phyloP scores from a whole-genome alignment of 306 rosid species.

The Glycine latifolia region DNA sequence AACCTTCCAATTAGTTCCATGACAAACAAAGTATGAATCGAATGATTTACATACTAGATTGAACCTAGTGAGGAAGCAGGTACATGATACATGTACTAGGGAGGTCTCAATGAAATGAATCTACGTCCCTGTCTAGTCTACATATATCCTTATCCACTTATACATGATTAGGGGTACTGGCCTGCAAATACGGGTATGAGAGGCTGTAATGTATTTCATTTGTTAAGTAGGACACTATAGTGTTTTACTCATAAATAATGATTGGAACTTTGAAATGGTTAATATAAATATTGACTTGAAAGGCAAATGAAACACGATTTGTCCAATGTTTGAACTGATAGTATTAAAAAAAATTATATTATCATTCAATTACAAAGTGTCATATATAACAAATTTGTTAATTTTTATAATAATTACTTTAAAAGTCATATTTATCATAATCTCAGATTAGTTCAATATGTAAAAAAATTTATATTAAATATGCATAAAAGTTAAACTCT shows the following conservation, averaged over 20 bases:
- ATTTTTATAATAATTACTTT: too few relatives aligned
- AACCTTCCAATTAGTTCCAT: constrained; percentile 45
- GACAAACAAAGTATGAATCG: constrained; percentile 47
- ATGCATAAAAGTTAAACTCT: too few relatives aligned
- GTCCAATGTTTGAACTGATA: too few relatives aligned
- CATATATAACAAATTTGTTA: too few relatives aligned
- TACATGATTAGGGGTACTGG: constrained; percentile 17
- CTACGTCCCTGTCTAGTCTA: constrained; percentile 43
- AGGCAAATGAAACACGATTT: constrained; percentile 25
- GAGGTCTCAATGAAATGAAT: constrained; percentile 54
- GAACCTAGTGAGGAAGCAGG: constrained; percentile 45
- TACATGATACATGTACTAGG: constrained; percentile 42
- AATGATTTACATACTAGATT: constrained; percentile 43
- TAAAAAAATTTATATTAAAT: too few relatives aligned
- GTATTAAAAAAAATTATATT: too few relatives aligned
- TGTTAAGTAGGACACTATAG: not conserved
- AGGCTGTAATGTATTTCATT: not conserved
- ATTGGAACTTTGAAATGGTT: constrained; percentile 4
- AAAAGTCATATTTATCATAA: too few relatives aligned
- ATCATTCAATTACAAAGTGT: too few relatives aligned
- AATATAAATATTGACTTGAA: constrained; percentile 1
- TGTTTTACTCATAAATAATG: not conserved
- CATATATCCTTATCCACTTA: constrained; percentile 35
- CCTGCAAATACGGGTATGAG: constrained; percentile 26
- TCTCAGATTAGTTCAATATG: too few relatives aligned